These are phyloP conservation scores for Tetrahymena elliotti DNA, from an alignment of 73 alveolate genomes.

Conservation along the genomic window DNA sequence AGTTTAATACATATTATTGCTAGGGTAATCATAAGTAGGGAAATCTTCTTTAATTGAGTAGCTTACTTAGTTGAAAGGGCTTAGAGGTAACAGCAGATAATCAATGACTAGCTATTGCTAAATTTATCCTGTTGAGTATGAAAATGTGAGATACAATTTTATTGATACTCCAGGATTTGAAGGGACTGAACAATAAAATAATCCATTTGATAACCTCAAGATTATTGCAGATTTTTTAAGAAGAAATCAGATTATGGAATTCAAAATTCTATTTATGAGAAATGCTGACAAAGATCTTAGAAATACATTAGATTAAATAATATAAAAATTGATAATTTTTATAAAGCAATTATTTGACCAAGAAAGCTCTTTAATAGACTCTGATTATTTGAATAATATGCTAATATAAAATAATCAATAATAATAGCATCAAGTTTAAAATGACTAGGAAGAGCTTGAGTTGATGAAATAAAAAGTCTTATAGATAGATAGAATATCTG, in stretches of 20 bases:
- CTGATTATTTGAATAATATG: not conserved
- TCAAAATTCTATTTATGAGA: not conserved
- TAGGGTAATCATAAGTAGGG: not conserved
- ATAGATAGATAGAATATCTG: not conserved
- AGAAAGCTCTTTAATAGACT: not conserved
- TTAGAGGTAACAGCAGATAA: not conserved
- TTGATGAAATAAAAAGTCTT: not conserved
- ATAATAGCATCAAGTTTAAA: not conserved
- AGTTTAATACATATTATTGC: not conserved
- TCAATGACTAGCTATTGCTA: not conserved
- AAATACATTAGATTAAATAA: not conserved
- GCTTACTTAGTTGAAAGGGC: not conserved
- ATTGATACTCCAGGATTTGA: not conserved
- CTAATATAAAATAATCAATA: not conserved
- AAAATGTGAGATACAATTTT: not conserved
- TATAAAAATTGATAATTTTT: not conserved
- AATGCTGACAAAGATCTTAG: not conserved
- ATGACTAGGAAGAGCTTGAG: not conserved
- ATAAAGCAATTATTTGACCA: not conserved
- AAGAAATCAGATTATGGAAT: not conserved
- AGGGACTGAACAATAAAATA: not conserved
- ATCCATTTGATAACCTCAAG: not conserved
- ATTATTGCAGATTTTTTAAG: not conserved
- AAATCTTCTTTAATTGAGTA: not conserved
- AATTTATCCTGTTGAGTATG: not conserved